Conservation (phyloP, 306 rosid species). For the Vigna trinervia region DNA sequence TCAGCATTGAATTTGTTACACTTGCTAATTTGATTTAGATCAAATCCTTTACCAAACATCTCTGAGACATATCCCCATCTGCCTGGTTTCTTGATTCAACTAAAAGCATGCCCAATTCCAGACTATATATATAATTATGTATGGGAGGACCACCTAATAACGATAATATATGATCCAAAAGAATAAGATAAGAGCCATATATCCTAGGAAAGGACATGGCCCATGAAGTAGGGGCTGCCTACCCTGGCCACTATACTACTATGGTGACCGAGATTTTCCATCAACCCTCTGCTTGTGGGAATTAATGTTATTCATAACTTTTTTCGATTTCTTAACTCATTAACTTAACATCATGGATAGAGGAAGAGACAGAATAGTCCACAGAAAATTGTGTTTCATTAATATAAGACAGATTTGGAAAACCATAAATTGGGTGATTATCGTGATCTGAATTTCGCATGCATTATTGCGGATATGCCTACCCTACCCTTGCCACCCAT, state of each 20-base stretch:
- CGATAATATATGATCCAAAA: background rate
- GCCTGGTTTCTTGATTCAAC: background rate
- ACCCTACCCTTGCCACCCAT: no score
- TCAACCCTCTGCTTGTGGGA: background rate
- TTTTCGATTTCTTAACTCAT: background rate
- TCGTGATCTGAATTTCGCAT: no score
- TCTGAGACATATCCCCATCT: conserved; percentile 35
- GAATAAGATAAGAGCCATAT: conserved; percentile 14
- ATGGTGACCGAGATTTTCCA: background rate
- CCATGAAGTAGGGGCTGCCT: conserved; percentile 30
- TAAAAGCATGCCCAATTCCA: conserved; percentile 16
- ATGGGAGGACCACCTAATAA: background rate
- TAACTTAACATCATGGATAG: no score
- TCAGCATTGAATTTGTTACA: background rate
- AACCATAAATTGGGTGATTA: no score
- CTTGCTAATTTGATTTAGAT: conserved; percentile 1
- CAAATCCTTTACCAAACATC: conserved; percentile 26
- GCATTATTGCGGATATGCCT: no score
- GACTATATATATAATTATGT: background rate
- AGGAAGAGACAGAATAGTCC: no score
- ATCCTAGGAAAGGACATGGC: conserved; percentile 5
- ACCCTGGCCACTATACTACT: conserved; percentile 24
- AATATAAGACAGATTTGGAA: no score
- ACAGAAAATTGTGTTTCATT: background rate
- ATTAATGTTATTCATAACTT: conserved; percentile 4